Evolutionary conservation across 2,329 filamentous ascomycete species (phyloP).

Genomic region (Paecilomyces fulvus): DNA sequence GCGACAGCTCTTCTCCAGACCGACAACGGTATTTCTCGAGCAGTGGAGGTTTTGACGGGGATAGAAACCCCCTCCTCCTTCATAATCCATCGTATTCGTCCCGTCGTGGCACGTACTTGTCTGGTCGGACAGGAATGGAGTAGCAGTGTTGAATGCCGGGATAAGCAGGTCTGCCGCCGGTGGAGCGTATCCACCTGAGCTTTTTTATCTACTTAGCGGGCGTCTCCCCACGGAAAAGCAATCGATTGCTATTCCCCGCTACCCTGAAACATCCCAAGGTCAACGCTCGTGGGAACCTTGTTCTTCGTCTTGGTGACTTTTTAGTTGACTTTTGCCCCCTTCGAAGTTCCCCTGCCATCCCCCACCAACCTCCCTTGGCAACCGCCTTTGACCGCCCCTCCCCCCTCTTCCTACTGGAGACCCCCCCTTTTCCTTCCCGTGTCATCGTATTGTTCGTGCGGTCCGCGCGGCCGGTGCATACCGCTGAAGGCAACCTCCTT

Average conservation of each 20-base stretch:
- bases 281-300: conserved; percentile 16
- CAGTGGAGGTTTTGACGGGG: too few relatives aligned
- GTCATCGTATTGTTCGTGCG: conserved; percentile 2
- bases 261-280: conserved; percentile 24
- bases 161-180: conserved; percentile 1
- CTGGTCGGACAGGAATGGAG: background rate
- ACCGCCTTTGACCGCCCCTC: conserved; percentile 11
- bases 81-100: too few relatives aligned
- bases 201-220: conserved; percentile 4
- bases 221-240: conserved; percentile 19
- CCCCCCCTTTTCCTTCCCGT: conserved; percentile 14
- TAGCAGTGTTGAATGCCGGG: background rate
- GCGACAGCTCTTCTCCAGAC: too few relatives aligned
- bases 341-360: conserved; percentile 9
- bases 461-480: conserved; percentile 4
- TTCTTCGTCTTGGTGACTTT: conserved; percentile 11
- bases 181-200: conserved; percentile 9
- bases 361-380: conserved; percentile 1
- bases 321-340: conserved; percentile 4
- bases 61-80: too few relatives aligned
- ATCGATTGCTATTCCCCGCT: conserved; percentile 27
- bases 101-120: too few relatives aligned
- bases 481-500: background rate
- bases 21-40: too few relatives aligned
- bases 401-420: conserved; percentile 15